Base-by-base conservation (phyloP, 2,329 filamentous ascomycete genomes). In the Tolypocladium sp. region DNA sequence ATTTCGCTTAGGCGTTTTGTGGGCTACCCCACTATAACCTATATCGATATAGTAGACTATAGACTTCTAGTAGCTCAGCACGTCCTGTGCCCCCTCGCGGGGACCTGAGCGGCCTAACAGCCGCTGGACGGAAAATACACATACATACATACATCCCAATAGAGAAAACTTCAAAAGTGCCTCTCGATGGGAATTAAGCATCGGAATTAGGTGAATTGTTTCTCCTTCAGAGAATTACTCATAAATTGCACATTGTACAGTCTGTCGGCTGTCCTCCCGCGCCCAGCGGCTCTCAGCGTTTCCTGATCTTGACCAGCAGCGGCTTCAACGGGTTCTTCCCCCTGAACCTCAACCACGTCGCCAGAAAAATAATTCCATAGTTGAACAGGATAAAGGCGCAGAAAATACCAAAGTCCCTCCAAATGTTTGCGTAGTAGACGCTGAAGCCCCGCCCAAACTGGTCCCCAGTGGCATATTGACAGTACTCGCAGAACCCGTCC, bases 331-430 rank as follows among this genome's bases (percentile, higher is more conserved):
- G 73, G 30, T 76, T 77, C 66, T 68, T 75, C 0, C 70, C 74
- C 44, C 69, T 67, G 60, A 76, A 78, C n/a, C 67, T 66, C 56
- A 76, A 44, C 67, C 69, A 78, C 0, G 76, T 77, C 5, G 71
- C 69, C 0, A 74, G 25, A 54, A 72, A 77, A 0, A 78, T 70
- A 2, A 77, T 53, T 1, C 59, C 62, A 57, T 76, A 89, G 62
- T 90, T 89, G 67, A 89, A 89, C 1, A 80, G 68, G 25, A 87
- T 82, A 65, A 82, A 90, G 0, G 76, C 83, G 68, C 79, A 84
- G 63, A 87, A 85, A 57, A 88, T 83, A 2, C 85, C 77, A 70
- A 87, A 89, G 60, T 88, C 75, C 13, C 85, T 73, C 87, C 87
- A 90, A 54, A 85, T 84, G 57, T 88, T 71, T 1, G 69, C 69